These are phyloP conservation scores for Potentilla sterilis DNA, from an alignment of 306 rosid species.

Conservation along the genomic window DNA sequence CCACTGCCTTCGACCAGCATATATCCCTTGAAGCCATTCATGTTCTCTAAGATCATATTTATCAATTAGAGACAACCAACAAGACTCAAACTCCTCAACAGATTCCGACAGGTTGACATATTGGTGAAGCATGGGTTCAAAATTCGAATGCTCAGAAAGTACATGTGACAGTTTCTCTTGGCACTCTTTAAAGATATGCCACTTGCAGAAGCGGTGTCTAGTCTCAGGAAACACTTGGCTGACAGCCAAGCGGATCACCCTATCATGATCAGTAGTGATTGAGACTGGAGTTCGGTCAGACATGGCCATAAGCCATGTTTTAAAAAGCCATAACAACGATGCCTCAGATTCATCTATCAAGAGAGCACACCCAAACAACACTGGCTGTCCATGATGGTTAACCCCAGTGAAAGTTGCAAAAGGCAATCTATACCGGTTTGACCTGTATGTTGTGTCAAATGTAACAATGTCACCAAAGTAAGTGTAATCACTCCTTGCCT, in stretches of 20 bases:
- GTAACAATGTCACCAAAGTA: slow-evolving; percentile 39
- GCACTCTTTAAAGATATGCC: slow-evolving; percentile 39
- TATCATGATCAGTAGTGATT: slow-evolving; percentile 34
- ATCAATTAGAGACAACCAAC: slow-evolving; percentile 35
- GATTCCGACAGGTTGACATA: slow-evolving; percentile 37
- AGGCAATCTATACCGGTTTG: slow-evolving; percentile 37
- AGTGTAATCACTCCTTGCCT: slow-evolving; percentile 33
- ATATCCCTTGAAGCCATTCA: slow-evolving; percentile 32
- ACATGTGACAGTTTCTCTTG: slow-evolving; percentile 33
- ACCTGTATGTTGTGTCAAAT: slow-evolving; percentile 38
- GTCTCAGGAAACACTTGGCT: slow-evolving; percentile 30
- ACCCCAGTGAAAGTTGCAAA: slow-evolving; percentile 40
- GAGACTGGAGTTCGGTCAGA: slow-evolving; percentile 29
- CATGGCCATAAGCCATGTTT: slow-evolving; percentile 37
- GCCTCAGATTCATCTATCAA: slow-evolving; percentile 38
- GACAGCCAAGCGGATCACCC: slow-evolving; percentile 29
- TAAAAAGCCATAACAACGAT: slow-evolving; percentile 34
- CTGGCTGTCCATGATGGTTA: slow-evolving; percentile 43
- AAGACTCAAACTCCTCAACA: slow-evolving; percentile 34
- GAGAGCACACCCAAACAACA: slow-evolving; percentile 34
- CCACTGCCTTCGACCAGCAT: slow-evolving; percentile 31
- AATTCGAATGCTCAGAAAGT: slow-evolving; percentile 27
- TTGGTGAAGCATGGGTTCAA: slow-evolving; percentile 30
- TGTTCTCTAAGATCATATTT: slow-evolving; percentile 32
- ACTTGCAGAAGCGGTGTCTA: slow-evolving; percentile 37